Evolutionary conservation across 495 filamentous ascomycete species (phyloP), one percentile per base, ranked within the genome.

Genomic region (Neurospora sp.): DNA sequence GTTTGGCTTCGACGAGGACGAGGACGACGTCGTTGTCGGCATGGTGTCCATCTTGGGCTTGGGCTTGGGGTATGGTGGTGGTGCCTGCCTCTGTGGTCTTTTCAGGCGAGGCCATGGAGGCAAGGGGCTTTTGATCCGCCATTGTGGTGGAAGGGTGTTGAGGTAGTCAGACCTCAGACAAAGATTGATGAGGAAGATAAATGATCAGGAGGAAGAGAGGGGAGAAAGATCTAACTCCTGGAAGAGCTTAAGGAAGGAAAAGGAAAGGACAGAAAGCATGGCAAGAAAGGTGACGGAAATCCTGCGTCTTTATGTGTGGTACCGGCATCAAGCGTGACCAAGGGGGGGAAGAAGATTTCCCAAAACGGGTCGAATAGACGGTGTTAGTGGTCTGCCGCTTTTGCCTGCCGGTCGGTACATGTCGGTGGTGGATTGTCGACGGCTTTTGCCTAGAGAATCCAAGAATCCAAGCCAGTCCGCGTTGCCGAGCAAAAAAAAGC

Each of bases 1-100:
- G 74, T 73, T 77, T 78, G 59, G 81, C 80, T 61, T 82, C 77
- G 35, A 72, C 72, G 22, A 22, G 22, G 22, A 73, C 72, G 22
- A 74, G 69, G 48, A 77, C 41, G n/a, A 37, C 31, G 9, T 66
- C 44, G 38, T 71, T 39, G 38, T 39, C 38, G 38, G 38, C 38
- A 9, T 39, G 38, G 38, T 39, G 38, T 39, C 38, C 38, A 39
- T 39, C 46, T 6, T 27, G 46, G 11, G 10, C 6, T 14, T 59
- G 48, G 1, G 18, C 2, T 35, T 71, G 41, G 27, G 72, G 31
- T 16, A 11, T 39, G 37, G 40, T 53, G 38, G 40, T 70, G 72
- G 68, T 70, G 66, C 40, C 66, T 5, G 66, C 27, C 27, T 66
- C 27, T 66, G 14, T 37, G 53, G 53, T 27, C 53, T 35, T 35